Evolutionary conservation across 352 stramenopile genomes (phyloP).

Genomic region (Pythium rishiriense): DNA sequence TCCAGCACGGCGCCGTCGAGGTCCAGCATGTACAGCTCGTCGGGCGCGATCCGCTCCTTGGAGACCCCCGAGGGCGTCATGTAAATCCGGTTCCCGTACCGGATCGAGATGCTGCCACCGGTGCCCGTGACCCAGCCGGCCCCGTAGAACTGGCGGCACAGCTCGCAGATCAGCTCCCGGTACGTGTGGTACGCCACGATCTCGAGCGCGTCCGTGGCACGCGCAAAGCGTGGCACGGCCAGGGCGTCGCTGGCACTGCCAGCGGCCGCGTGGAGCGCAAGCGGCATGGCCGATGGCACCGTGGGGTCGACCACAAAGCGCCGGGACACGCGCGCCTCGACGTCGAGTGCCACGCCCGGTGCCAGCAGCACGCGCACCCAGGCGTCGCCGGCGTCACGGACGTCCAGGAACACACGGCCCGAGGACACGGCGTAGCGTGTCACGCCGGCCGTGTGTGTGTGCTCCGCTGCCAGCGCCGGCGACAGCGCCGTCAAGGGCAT

Average conservation of each 20-base stretch:
- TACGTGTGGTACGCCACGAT: constrained; percentile 40
- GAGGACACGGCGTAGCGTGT: constrained; percentile 40
- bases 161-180: constrained; percentile 66
- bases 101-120: constrained; percentile 93
- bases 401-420: constrained; percentile 57
- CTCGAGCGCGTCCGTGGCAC: constrained; percentile 45
- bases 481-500: constrained; percentile 21
- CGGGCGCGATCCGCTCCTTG: constrained; percentile 94
- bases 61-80: constrained; percentile 96
- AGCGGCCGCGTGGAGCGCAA: constrained; percentile 19
- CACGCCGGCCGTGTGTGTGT: constrained; percentile 32
- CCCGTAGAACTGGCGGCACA: constrained; percentile 78
- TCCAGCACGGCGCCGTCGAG: constrained; percentile 80
- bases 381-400: constrained; percentile 67
- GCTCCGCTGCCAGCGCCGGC: constrained; percentile 40
- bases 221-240: constrained; percentile 38
- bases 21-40: constrained; percentile 95
- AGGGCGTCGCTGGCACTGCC: neutral
- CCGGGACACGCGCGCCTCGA: constrained; percentile 35
- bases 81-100: constrained; percentile 92
- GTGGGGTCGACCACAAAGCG: constrained; percentile 46
- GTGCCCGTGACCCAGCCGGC: constrained; percentile 95
- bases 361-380: constrained; percentile 63
- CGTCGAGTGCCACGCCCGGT: constrained; percentile 34
- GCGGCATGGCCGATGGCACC: constrained; percentile 16